Conservation (phyloP, 2,329 filamentous ascomycete genomes). For the Colletotrichum neosansevieriae region DNA sequence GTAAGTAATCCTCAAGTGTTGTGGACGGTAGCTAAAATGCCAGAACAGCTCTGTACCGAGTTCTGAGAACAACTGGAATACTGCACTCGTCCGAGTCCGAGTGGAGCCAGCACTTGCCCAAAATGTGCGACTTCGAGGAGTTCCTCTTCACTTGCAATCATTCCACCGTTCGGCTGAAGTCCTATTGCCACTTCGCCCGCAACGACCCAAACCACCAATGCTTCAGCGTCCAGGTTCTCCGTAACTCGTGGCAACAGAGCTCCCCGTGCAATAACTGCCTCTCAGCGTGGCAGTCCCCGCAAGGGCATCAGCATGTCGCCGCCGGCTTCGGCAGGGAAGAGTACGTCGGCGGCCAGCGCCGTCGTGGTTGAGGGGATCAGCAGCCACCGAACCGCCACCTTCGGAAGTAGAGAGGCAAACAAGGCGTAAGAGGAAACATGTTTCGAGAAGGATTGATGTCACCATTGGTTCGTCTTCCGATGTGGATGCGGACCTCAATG, state of each 20-base stretch:
- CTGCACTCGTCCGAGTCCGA: not conserved
- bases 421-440: not conserved
- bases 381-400: not conserved
- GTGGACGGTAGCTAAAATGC: not conserved
- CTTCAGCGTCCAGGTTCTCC: conserved; percentile 74
- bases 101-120: conserved; percentile 38
- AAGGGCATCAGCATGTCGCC: conserved; percentile 18
- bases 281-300: conserved; percentile 38
- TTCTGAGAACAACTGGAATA: not conserved
- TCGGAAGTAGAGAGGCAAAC: not conserved
- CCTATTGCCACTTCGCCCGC: conserved; percentile 80
- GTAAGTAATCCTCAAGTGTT: not conserved
- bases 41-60: no score
- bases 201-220: conserved; percentile 79
- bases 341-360: conserved; percentile 11
- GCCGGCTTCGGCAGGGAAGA: conserved; percentile 18
- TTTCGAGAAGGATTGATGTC: not conserved
- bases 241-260: conserved; percentile 68
- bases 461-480: not conserved
- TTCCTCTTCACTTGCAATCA: conserved; percentile 76
- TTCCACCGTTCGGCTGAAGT: conserved; percentile 68
- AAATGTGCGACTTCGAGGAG: conserved; percentile 79
- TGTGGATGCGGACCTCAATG: not conserved
- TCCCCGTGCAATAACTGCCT: conserved; percentile 65
- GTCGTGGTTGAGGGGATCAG: conserved; percentile 16